These are phyloP conservation scores for Dendrobium nobile DNA, from an alignment of 106 monocot species.

Conservation along the genomic window DNA sequence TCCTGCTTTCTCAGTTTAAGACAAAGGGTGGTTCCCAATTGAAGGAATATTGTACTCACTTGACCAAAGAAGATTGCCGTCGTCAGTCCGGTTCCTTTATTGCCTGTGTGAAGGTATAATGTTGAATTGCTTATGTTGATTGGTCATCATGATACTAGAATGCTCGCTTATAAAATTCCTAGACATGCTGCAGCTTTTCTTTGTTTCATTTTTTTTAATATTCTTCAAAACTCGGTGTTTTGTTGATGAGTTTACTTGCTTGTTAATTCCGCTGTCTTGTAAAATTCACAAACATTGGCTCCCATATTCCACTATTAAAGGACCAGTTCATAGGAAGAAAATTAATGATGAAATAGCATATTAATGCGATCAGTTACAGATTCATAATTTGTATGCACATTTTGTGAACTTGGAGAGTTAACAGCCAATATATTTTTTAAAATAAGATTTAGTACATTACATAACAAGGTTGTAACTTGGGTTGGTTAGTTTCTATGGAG, in stretches of 20 bases:
- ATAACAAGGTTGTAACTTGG: neutral
- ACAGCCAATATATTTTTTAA: neutral
- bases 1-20: conserved; percentile 61
- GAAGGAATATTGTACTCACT: conserved; percentile 85
- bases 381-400: neutral
- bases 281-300: conserved; percentile 2
- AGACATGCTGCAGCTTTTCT: neutral
- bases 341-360: neutral
- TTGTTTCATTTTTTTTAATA: neutral
- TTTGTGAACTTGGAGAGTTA: neutral
- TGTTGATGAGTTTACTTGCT: neutral
- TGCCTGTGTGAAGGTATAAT: conserved; percentile 86
- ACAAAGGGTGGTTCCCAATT: conserved; percentile 95
- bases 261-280: neutral
- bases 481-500: neutral
- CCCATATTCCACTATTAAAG: neutral
- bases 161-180: neutral
- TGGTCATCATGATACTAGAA: neutral
- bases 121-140: neutral
- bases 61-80: conserved; percentile 99
- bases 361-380: neutral
- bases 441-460: neutral
- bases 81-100: conserved; percentile 81
- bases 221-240: neutral
- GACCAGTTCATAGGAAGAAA: neutral